Evolutionary conservation across 345 rosid species (phyloP), one percentile per base, ranked within the genome.

Genomic region (Aethionema arabicum): DNA sequence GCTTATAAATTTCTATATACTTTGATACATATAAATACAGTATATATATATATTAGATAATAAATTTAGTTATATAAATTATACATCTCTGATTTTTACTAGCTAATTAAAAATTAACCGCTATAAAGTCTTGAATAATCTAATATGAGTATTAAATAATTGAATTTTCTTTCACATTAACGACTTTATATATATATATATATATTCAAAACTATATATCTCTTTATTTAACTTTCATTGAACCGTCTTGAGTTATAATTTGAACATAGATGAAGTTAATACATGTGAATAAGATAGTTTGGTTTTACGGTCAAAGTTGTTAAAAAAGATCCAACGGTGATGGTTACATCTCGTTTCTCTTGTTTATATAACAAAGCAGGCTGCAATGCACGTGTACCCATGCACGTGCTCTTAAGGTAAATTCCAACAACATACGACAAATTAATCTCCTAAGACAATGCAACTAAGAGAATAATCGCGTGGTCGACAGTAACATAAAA

Each of bases 341-440:
- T 58, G 63, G 33, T 35, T 56, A 52, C 57, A 65, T 73, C 63
- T 21, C 27, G 27, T 21, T 21, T 21, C 27, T 66, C 66, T 62
- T 68, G 63, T 49, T 66, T 49, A 44, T 64, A 40, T 56, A 39
- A 65, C 69, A 60, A 71, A 72, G 70, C 66, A 72, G 70, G 63
- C 81, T 79, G 82, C 65, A 63, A 70, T 77, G 70, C 80, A 79
- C 70, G 77, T 72, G 73, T 65, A 66, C 59, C 71, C 68, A 74
- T 74, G 75, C 86, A 85, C 84, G 79, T 85, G 86, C 76, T 81
- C 82, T 78, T 56, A 51, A 69, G 72, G 69, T 68, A 59, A 76
- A 81, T 52, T 79, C 83, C 89, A 79, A 76, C 70, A 31, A 66
- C 72, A 82, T 82, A 81, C 92, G 87, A 86, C 85, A 78, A 82